Percentiles rank a stretch among this genome's conserved stretches.
Evolutionary conservation across 2,329 filamentous ascomycete genomes (phyloP).

Genomic region (Drechslera avenae): DNA sequence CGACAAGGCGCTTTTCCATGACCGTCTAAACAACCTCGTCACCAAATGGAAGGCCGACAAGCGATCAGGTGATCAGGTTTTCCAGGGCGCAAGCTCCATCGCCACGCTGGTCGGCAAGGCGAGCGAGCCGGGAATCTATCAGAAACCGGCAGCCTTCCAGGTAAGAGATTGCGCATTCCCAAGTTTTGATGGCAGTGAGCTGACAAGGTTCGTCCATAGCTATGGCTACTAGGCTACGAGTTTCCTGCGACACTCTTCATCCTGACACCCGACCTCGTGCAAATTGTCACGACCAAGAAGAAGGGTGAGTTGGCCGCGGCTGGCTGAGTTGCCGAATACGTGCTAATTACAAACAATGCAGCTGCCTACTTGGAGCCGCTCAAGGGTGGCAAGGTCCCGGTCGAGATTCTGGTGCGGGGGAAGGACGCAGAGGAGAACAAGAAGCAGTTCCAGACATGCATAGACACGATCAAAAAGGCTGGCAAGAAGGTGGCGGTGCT

Average conservation of each 20-base stretch:
- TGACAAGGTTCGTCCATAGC: slow-evolving; percentile 65
- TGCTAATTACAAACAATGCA: slow-evolving; percentile 53
- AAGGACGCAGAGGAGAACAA: slow-evolving; percentile 92
- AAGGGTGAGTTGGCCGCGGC: slow-evolving; percentile 68
- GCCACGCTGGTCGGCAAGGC: slow-evolving; percentile 94
- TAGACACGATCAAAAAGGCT: slow-evolving; percentile 83
- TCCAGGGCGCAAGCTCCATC: slow-evolving; percentile 85
- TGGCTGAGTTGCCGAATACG: neutral
- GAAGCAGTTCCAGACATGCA: slow-evolving; percentile 83
- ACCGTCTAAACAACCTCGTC: slow-evolving; percentile 84
- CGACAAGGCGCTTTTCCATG: slow-evolving; percentile 91
- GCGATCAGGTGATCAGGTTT: slow-evolving; percentile 81
- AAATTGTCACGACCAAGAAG: slow-evolving; percentile 94
- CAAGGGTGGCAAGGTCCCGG: slow-evolving; percentile 87
- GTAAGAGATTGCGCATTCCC: slow-evolving; percentile 60
- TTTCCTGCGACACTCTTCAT: slow-evolving; percentile 96
- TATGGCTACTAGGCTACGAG: slow-evolving; percentile 98
- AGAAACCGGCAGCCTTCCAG: slow-evolving; percentile 97
- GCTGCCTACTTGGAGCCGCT: slow-evolving; percentile 91
- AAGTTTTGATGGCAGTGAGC: slow-evolving; percentile 14
- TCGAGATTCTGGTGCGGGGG: slow-evolving; percentile 88
- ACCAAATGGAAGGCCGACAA: slow-evolving; percentile 97
- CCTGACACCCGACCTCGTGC: slow-evolving; percentile 84
- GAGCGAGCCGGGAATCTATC: slow-evolving; percentile 76
- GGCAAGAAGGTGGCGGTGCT: slow-evolving; percentile 92